These are phyloP conservation scores for Fonsecaea pugnacius DNA, from an alignment of 2,329 filamentous ascomycete genomes.

Conservation along the genomic window DNA sequence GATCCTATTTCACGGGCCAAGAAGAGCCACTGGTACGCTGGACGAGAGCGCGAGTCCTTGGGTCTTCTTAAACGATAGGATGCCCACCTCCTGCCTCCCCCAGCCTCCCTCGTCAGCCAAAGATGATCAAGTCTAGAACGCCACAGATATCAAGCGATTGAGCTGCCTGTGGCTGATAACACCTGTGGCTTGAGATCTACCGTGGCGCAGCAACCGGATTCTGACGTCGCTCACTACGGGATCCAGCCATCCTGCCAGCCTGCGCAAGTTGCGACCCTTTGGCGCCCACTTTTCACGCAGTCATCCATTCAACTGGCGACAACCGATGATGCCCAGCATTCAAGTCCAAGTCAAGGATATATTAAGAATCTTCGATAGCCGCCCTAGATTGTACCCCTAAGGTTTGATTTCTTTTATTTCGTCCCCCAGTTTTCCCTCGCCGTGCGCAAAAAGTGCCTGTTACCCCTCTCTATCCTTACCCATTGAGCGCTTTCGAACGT, in stretches of 20 bases:
- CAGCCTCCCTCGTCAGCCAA: not conserved
- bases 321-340: constrained; percentile 15
- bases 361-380: constrained; percentile 21
- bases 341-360: constrained; percentile 15
- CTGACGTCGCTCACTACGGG: constrained; percentile 11
- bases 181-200: not conserved
- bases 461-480: constrained; percentile 1
- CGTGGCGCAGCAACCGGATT: constrained; percentile 12
- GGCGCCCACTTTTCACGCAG: constrained; percentile 14
- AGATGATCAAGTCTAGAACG: not conserved
- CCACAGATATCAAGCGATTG: not conserved
- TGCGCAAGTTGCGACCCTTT: constrained; percentile 4
- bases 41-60: not conserved
- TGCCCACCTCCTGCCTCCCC: not conserved
- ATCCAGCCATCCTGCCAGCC: not conserved
- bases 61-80: not conserved
- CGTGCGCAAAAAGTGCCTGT: not conserved
- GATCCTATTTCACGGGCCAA: constrained; percentile 16
- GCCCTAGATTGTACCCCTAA: constrained; percentile 4
- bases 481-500: not conserved
- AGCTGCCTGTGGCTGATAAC: not conserved
- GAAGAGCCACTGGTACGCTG: not conserved
- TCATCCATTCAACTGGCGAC: constrained; percentile 20
- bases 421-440: not conserved
- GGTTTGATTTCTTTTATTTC: constrained; percentile 3